These are phyloP conservation scores for Gossypium longicalyx DNA, from an alignment of 345 rosid species.

Conservation along the genomic window DNA sequence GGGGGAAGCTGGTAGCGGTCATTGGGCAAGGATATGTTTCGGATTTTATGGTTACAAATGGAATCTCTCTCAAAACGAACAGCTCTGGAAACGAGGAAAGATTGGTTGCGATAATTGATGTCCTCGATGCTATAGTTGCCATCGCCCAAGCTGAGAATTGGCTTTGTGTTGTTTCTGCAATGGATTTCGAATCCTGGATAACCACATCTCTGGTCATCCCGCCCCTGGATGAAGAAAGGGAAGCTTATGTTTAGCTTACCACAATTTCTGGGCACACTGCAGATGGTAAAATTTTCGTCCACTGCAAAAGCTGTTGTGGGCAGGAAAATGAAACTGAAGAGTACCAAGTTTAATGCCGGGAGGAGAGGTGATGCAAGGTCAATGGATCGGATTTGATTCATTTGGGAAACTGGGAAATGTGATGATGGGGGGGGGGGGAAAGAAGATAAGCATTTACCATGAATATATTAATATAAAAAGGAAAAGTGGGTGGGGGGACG, in stretches of 20 bases:
- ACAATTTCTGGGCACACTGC: conserved; percentile 3
- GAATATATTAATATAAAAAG: not conserved
- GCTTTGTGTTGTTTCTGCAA: conserved; percentile 22
- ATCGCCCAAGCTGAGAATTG: conserved; percentile 25
- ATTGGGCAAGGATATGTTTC: conserved; percentile 25
- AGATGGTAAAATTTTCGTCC: not conserved
- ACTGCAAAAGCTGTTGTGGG: conserved; percentile 1
- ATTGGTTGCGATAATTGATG: conserved; percentile 30
- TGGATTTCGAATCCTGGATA: conserved; percentile 41
- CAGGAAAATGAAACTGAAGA: conserved; percentile 1
- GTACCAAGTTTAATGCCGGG: not conserved
- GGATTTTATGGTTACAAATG: conserved; percentile 16
- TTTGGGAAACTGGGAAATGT: conserved; percentile 3
- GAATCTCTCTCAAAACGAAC: not conserved
- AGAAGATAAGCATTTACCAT: not conserved
- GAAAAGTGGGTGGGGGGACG: not conserved
- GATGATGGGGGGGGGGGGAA: not conserved
- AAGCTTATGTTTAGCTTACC: conserved; percentile 16
- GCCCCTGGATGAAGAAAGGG: conserved; percentile 33
- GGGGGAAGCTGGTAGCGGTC: conserved; percentile 1
- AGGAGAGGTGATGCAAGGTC: not conserved
- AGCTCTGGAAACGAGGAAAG: conserved; percentile 35
- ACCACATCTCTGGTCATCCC: conserved; percentile 35
- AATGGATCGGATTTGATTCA: conserved; percentile 6
- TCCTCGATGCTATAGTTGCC: conserved; percentile 22